Percentiles rank a stretch among this genome's conserved stretches.
These are phyloP conservation scores for Nicotiana tomentosiformis DNA, from an alignment of 257 asterid genomes.

Conservation along the genomic window DNA sequence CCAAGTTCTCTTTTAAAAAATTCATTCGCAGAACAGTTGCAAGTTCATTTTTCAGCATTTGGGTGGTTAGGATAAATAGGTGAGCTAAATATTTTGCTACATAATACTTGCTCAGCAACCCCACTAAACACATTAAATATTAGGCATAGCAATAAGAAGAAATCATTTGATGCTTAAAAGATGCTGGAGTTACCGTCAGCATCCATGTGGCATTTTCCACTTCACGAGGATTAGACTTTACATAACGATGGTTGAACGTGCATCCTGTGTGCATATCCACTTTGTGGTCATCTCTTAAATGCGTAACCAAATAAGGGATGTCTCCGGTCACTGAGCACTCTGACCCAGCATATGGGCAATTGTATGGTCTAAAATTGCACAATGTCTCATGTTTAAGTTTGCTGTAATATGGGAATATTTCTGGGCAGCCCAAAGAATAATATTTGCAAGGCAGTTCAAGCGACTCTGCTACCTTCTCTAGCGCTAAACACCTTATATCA, in stretches of 20 bases:
- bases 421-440: conserved; percentile 66
- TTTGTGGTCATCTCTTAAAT: conserved; percentile 73
- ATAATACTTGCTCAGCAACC: not conserved
- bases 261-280: conserved; percentile 86
- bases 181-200: conserved; percentile 53
- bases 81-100: no score
- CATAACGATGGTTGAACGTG: conserved; percentile 78
- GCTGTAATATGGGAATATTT: conserved; percentile 75
- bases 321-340: conserved; percentile 64
- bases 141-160: not conserved
- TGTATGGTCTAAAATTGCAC: conserved; percentile 66
- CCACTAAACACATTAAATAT: not conserved
- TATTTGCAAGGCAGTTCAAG: conserved; percentile 81
- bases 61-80: not conserved
- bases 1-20: not conserved
- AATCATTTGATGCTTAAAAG: not conserved
- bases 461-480: conserved; percentile 83
- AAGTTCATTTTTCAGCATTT: not conserved
- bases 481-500: conserved; percentile 77
- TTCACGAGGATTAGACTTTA: conserved; percentile 77
- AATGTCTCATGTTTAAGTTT: conserved; percentile 67
- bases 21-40: not conserved
- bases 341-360: conserved; percentile 77
- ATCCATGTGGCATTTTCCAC: conserved; percentile 92
- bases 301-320: conserved; percentile 66